Evolutionary conservation across 257 asterid species (phyloP).

Genomic region (Fraxinus quadrangulata): DNA sequence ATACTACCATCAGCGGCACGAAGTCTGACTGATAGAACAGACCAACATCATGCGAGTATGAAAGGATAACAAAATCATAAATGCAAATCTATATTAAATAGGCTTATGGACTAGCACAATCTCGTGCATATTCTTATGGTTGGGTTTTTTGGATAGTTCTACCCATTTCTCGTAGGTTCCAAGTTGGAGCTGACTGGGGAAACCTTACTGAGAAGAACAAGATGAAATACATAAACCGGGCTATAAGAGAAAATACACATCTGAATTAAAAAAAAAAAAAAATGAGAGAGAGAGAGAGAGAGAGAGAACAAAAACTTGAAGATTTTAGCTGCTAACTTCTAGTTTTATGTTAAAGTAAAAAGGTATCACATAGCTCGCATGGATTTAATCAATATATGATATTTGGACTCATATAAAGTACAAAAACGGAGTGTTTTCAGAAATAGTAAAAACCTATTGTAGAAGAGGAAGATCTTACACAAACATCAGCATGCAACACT

Average conservation of each 20-base stretch:
- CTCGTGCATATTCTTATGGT: neutral
- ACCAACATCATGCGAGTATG: conserved; percentile 6
- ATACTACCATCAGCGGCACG: neutral
- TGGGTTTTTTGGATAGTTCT: neutral
- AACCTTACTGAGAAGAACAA: neutral
- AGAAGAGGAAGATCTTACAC: neutral
- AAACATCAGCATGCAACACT: neutral
- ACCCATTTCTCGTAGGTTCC: neutral
- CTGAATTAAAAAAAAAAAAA: neutral
- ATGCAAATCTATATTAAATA: neutral
- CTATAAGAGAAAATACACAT: neutral
- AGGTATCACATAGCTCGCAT: neutral
- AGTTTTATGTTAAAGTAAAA: neutral
- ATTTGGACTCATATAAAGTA: conserved; percentile 8
- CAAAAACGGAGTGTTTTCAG: neutral
- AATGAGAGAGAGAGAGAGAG: no score
- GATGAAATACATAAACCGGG: neutral
- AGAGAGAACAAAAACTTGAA: neutral
- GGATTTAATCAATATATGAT: conserved; percentile 6
- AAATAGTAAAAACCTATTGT: conserved; percentile 1
- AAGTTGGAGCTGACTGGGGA: neutral
- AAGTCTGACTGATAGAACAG: neutral
- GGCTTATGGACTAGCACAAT: neutral
- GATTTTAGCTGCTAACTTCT: neutral
- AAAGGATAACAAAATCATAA: conserved; percentile 14